Conservation (phyloP, 306 rosid genomes). For the Sicyos edulis region DNA sequence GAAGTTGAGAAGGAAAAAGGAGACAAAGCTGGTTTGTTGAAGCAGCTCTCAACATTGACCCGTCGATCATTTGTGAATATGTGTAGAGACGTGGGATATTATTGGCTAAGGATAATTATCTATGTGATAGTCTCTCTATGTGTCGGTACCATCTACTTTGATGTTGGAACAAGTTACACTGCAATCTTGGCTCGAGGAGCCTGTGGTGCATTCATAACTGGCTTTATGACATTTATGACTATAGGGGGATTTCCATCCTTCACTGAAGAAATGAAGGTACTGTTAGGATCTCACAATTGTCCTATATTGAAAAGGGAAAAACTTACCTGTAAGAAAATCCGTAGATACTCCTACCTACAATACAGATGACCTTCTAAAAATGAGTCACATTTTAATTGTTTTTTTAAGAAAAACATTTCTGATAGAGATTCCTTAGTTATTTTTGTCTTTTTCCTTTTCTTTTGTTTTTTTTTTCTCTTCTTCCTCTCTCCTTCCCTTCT, state of each 20-base stretch:
- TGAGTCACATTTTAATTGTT: too few species aligned
- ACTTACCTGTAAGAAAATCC: too few species aligned
- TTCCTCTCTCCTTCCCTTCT: too few species aligned
- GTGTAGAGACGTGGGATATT: conserved; percentile 95
- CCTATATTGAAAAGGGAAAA: too few species aligned
- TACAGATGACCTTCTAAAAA: too few species aligned
- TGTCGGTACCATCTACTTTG: conserved; percentile 86
- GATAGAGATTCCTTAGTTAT: too few species aligned
- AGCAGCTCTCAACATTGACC: conserved; percentile 69
- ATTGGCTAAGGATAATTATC: conserved; percentile 86
- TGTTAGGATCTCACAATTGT: too few species aligned
- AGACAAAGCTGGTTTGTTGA: conserved; percentile 83
- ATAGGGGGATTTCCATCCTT: conserved; percentile 98
- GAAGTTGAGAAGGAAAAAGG: conserved; percentile 33
- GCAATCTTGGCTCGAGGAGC: conserved; percentile 94
- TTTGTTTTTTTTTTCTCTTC: too few species aligned
- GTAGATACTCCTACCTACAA: too few species aligned
- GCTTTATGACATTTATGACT: conserved; percentile 98
- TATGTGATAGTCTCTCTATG: conserved; percentile 74
- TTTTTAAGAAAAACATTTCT: too few species aligned
- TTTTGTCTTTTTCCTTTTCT: too few species aligned
- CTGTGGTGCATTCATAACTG: conserved; percentile 88
- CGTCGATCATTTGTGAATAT: conserved; percentile 77
- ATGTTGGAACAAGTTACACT: conserved; percentile 70
- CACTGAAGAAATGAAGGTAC: conserved; percentile 97